These are phyloP conservation scores for Phascolomyces articulosus DNA, from an alignment of 371 early-diverging fungal species.

Conservation along the genomic window DNA sequence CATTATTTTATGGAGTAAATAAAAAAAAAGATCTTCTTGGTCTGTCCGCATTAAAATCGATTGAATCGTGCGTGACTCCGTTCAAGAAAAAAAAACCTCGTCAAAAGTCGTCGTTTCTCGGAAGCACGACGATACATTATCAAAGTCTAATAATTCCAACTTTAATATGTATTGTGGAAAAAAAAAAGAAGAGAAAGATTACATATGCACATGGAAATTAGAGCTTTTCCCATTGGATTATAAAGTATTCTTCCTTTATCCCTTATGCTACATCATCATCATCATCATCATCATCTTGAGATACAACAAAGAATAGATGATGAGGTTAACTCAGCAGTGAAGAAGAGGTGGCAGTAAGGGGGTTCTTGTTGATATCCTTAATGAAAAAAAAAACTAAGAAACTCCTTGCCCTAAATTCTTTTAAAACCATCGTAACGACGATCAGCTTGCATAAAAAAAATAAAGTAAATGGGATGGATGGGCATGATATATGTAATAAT, in stretches of 20 bases:
- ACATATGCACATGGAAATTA: not conserved
- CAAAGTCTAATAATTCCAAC: not conserved
- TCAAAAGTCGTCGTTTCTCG: too few species aligned
- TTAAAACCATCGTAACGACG: not conserved
- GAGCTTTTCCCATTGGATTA: not conserved
- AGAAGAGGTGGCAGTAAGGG: too few species aligned
- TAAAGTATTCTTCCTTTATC: not conserved
- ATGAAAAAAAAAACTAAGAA: too few species aligned
- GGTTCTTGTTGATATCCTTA: too few species aligned
- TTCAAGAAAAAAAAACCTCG: too few species aligned
- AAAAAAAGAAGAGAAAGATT: not conserved
- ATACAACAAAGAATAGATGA: too few species aligned
- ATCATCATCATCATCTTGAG: not conserved
- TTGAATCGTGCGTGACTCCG: not conserved
- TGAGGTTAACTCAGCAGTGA: not conserved
- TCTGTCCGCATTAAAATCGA: constrained; percentile 3
- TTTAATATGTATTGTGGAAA: not conserved
- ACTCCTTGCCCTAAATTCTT: not conserved
- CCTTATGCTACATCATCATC: not conserved
- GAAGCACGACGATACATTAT: too few species aligned
- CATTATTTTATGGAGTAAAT: too few species aligned
- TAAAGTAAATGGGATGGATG: too few species aligned
- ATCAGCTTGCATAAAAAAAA: not conserved
- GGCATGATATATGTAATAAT: too few species aligned
- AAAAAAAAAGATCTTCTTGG: not conserved